A percentile compares a stretch with the other conserved stretches of the same genome.
These are phyloP conservation scores for Bonnemaisonia californica DNA, from an alignment of 31 red algal species.

Conservation along the genomic window DNA sequence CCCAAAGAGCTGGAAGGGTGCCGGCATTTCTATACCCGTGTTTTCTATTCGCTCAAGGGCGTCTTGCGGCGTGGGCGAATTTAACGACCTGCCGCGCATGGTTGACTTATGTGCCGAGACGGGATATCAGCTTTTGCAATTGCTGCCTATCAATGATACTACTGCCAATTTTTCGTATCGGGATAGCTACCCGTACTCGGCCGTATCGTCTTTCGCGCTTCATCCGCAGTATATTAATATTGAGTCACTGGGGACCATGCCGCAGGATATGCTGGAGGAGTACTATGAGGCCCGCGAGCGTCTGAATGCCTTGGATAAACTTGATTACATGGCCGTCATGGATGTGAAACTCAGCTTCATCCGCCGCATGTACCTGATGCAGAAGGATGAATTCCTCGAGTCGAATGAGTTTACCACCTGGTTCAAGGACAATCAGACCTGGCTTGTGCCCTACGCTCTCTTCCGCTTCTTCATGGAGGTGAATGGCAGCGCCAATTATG, in stretches of 20 bases:
- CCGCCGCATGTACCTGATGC: constrained; percentile 55
- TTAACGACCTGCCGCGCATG: constrained; percentile 73
- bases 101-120: constrained; percentile 76
- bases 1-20: constrained; percentile 57
- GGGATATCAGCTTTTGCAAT: constrained; percentile 83
- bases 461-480: constrained; percentile 83
- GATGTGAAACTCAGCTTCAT: constrained; percentile 73
- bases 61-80: constrained; percentile 91
- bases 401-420: constrained; percentile 67
- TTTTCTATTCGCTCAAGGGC: constrained; percentile 72
- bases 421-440: constrained; percentile 81
- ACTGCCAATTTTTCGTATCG: constrained; percentile 48
- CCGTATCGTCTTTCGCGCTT: constrained; percentile 75
- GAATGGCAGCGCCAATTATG: constrained; percentile 76
- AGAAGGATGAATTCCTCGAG: constrained; percentile 75
- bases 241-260: constrained; percentile 58
- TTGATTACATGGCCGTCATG: constrained; percentile 82
- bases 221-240: constrained; percentile 95
- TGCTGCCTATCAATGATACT: constrained; percentile 94
- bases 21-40: constrained; percentile 84
- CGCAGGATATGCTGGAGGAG: constrained; percentile 33
- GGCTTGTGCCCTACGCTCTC: constrained; percentile 91
- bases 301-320: constrained; percentile 63
- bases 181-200: constrained; percentile 94
- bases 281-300: constrained; percentile 41